Conservation (phyloP, 2,329 filamentous ascomycete genomes). For the Colletotrichum destructivum region DNA sequence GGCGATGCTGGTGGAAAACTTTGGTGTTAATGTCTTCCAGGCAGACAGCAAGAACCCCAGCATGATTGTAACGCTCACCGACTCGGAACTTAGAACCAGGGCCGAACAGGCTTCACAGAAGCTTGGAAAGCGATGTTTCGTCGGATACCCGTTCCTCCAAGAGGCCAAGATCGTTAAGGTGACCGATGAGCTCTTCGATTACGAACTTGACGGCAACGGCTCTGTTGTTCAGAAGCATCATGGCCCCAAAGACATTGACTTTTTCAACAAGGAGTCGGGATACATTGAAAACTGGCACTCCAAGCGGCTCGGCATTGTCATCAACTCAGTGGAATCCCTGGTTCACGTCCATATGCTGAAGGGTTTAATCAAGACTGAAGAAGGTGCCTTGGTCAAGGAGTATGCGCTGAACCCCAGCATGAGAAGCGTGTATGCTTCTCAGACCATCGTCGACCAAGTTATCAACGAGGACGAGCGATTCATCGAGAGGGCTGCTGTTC, state of each 20-base stretch:
- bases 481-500: slow-evolving; percentile 88
- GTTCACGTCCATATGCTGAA: slow-evolving; percentile 95
- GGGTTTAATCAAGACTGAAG: slow-evolving; percentile 90
- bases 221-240: slow-evolving; percentile 81
- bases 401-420: slow-evolving; percentile 89
- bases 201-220: slow-evolving; percentile 77
- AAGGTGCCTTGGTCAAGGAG: slow-evolving; percentile 92
- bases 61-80: slow-evolving; percentile 88
- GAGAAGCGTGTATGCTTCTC: slow-evolving; percentile 91
- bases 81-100: slow-evolving; percentile 79
- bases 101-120: slow-evolving; percentile 82
- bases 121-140: slow-evolving; percentile 87
- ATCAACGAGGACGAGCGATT: slow-evolving; percentile 94
- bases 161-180: slow-evolving; percentile 92
- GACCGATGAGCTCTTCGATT: slow-evolving; percentile 94
- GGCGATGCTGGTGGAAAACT: slow-evolving; percentile 78
- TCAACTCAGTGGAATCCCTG: slow-evolving; percentile 88
- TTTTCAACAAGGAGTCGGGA: slow-evolving; percentile 87
- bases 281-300: slow-evolving; percentile 90
- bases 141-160: slow-evolving; percentile 95
- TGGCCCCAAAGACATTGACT: slow-evolving; percentile 80
- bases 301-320: slow-evolving; percentile 90
- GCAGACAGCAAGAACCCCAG: slow-evolving; percentile 97
- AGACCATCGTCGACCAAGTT: slow-evolving; percentile 91
- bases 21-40: slow-evolving; percentile 95